Conservation (phyloP, 345 rosid species). For the Excoecaria cochinchinensis region DNA sequence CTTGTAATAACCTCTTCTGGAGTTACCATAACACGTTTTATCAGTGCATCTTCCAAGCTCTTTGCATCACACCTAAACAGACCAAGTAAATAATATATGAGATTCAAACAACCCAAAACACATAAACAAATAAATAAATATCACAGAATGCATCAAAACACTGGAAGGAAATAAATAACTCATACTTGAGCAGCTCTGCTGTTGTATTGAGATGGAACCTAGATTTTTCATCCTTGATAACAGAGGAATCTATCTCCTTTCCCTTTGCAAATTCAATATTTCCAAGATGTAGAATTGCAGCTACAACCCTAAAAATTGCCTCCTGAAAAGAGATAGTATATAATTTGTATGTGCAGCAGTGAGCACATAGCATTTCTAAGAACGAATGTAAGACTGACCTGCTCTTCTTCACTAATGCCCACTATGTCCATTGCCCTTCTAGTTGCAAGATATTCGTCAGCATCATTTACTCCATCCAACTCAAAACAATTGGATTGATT, state of each 20-base stretch:
- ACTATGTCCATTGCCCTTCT: slow-evolving; percentile 98
- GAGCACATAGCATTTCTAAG: slow-evolving; percentile 17
- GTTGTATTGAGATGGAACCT: slow-evolving; percentile 73
- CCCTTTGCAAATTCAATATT: slow-evolving; percentile 93
- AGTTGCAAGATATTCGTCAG: slow-evolving; percentile 90
- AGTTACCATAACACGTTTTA: slow-evolving; percentile 99
- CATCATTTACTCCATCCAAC: slow-evolving; percentile 85
- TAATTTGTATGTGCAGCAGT: slow-evolving; percentile 20
- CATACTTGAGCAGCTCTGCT: slow-evolving; percentile 91
- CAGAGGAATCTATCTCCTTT: slow-evolving; percentile 84
- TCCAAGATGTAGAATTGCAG: slow-evolving; percentile 93
- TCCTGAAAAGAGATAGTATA: slow-evolving; percentile 56
- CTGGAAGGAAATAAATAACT: slow-evolving; percentile 17
- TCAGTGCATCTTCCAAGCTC: slow-evolving; percentile 91
- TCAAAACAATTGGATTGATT: slow-evolving; percentile 83
- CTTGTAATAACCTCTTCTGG: slow-evolving; percentile 98
- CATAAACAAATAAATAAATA: not conserved
- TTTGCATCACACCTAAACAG: slow-evolving; percentile 72
- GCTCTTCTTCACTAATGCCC: slow-evolving; percentile 96
- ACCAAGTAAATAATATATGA: slow-evolving; percentile 15
- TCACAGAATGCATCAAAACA: slow-evolving; percentile 17
- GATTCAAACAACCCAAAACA: slow-evolving; percentile 18
- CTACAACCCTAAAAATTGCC: slow-evolving; percentile 92
- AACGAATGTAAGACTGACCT: slow-evolving; percentile 50
- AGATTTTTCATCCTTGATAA: slow-evolving; percentile 85